Conservation (phyloP, 768 basidiomycete genomes). For the Thelephora aurantiotincta region DNA sequence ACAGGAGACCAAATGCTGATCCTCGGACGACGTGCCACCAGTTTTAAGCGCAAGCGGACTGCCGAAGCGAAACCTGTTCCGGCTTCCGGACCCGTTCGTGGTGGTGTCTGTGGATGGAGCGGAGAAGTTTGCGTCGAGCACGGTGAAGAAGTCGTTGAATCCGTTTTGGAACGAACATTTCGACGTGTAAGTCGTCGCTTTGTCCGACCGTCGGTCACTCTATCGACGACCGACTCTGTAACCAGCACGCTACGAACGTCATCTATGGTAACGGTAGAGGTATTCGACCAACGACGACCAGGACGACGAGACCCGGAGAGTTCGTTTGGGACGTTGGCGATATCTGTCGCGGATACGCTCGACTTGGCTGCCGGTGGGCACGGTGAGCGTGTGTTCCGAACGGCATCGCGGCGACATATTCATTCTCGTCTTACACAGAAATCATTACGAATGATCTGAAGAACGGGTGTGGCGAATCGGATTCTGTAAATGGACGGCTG, state of each 20-base stretch:
- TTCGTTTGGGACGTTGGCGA: constrained; percentile 33
- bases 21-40: constrained; percentile 13
- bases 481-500: constrained; percentile 94
- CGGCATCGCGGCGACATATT: too few species aligned
- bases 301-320: constrained; percentile 70
- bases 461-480: constrained; percentile 86
- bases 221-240: constrained; percentile 6
- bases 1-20: too few species aligned
- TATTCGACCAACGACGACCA: constrained; percentile 85
- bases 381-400: constrained; percentile 13
- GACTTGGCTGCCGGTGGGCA: constrained; percentile 23
- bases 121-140: constrained; percentile 63
- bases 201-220: background rate
- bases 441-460: constrained; percentile 95
- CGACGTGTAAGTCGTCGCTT: constrained; percentile 53
- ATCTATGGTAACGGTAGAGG: constrained; percentile 69
- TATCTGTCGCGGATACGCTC: constrained; percentile 25
- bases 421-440: constrained; percentile 26
- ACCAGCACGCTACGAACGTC: constrained; percentile 54
- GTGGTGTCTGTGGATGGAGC: constrained; percentile 74
- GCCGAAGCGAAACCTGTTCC: constrained; percentile 63
- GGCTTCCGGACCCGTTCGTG: constrained; percentile 80
- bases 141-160: constrained; percentile 51
- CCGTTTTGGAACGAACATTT: constrained; percentile 82
- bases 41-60: constrained; percentile 69